phyloP scores from a whole-genome alignment of 306 rosid genomes.

The Echinosophora koreensis region DNA sequence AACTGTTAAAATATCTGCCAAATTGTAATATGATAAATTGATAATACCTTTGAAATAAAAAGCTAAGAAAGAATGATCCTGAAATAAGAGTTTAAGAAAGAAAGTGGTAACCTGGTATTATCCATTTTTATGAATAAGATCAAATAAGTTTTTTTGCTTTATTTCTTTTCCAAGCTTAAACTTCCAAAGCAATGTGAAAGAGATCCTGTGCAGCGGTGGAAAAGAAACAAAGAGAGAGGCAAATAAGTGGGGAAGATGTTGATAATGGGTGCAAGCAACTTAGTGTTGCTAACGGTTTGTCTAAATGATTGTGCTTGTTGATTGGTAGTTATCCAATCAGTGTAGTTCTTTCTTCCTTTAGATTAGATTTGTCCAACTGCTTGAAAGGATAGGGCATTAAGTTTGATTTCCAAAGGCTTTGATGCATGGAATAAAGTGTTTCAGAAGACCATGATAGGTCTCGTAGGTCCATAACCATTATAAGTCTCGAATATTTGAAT shows the following conservation, averaged over 20 bases:
- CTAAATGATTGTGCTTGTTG: constrained; percentile 2
- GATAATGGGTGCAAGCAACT: neutral
- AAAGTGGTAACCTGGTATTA: neutral
- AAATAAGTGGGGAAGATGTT: neutral
- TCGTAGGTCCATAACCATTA: constrained; percentile 11
- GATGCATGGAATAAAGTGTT: constrained; percentile 11
- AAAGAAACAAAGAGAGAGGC: constrained; percentile 3
- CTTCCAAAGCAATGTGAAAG: neutral
- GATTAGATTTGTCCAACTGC: constrained; percentile 1
- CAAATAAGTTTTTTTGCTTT: constrained; percentile 4
- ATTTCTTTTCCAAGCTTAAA: neutral
- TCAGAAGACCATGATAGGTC: constrained; percentile 26
- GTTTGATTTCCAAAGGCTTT: constrained; percentile 31
- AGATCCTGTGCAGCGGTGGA: neutral
- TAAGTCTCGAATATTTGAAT: constrained; percentile 2
- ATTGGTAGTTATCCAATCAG: constrained; percentile 23
- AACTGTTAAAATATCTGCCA: neutral
- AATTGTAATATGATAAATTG: neutral
- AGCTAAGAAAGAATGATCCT: neutral
- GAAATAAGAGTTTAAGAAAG: neutral
- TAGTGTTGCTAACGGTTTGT: neutral
- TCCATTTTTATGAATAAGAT: neutral
- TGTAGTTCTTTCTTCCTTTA: neutral
- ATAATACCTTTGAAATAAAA: constrained; percentile 3
- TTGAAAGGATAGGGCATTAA: neutral